Evolutionary conservation across 1,284 basidiomycete genomes (phyloP), one percentile per base, ranked within the genome.

Genomic region (Flammula alnicola): DNA sequence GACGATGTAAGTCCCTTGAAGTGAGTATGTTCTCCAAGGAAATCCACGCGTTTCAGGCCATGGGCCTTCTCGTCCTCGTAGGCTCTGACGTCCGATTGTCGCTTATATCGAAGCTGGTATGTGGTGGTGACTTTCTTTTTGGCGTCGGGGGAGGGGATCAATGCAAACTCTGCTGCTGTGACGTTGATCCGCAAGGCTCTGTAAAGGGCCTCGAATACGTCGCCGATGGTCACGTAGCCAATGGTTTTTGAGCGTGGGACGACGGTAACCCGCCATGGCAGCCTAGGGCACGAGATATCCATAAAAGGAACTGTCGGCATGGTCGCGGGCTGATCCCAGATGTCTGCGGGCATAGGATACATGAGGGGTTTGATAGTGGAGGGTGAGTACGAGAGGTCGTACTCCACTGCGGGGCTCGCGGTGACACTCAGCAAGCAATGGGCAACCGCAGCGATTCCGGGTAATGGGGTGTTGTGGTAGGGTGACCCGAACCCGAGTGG

Each of bases 11-110:
- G 56, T 11, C 77, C 76, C 52, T 63, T 59, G 55, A 77, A 77
- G 9, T 51, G 61, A 14, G 62, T 71, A 17, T 62, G 62, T 22
- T 66, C 68, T 23, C 63, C 62, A 44, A 80, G 56, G 52, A 79
- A 73, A 53, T 79, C 77, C 0, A 79, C 67, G 23, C 73, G 65
- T 50, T 73, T 74, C 9, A 80, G 55, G 0, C 77, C 76, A 57
- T 71, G 69, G 4, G 52, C 54, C 47, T 65, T 56, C 47, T 74
- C 69, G 17, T 44, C 20, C 35, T 63, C 62, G 19, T 52, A 55
- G 9, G 55, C 55, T 2, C 9, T 9, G 23, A 58, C 45, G 31
- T 62, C 58, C 3, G 51, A 37, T 9, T 64, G 46, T 11, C 64
- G 57, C 44, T 57, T 58, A 49, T 62, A 70, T 5, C 72, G 68